Evolutionary conservation across 2,329 filamentous ascomycete genomes (phyloP), one percentile per base, ranked within the genome.

Genomic region (Aspergillus quadricinctus): DNA sequence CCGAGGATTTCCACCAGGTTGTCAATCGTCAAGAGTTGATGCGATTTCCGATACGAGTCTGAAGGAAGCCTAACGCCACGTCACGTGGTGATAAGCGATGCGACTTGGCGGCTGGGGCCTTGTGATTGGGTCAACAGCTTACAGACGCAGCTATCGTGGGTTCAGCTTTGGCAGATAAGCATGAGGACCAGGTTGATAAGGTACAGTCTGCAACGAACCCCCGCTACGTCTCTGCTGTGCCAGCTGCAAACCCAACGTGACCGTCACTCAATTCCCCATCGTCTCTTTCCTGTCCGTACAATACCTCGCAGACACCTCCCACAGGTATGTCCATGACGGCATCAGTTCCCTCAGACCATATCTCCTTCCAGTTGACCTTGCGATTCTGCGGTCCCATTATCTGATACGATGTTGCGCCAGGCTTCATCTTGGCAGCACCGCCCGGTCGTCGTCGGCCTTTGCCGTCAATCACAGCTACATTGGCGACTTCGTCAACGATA

Each of bases 301-400:
- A 72, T 35, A 99, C 86, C 77, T 99, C 92, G 69, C 93, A 97
- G 1, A 97, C 93, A 0, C 93, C 94, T 9, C 92, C 92, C 62
- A 97, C 83, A 7, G 94, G 94, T 50, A 99, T 88, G 76, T 99
- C 94, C 89, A 99, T 89, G 7, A 97, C 94, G 1, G 92, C 94
- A 79, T 99, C 94, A 0, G 94, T 99, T 19, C 94, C 92, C 65
- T 90, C 87, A 67, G 86, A 92, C 94, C 94, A 99, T 19, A 96
- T 81, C 57, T 81, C 82, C 67, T 82, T 86, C 93, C 94, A 97
- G 68, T 91, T 83, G 61, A 83, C 73, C 65, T 72, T 65, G 58
- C 73, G 66, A 60, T 74, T 75, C 55, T 75, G 72, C n/a, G 71
- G 66, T 1, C 72, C 72, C 72, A 76, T 75, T 28, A 73, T 72